Evolutionary conservation across 2,329 filamentous ascomycete species (phyloP), one percentile per base, ranked within the genome.

Genomic region (Ceratocystis eucalypticola): DNA sequence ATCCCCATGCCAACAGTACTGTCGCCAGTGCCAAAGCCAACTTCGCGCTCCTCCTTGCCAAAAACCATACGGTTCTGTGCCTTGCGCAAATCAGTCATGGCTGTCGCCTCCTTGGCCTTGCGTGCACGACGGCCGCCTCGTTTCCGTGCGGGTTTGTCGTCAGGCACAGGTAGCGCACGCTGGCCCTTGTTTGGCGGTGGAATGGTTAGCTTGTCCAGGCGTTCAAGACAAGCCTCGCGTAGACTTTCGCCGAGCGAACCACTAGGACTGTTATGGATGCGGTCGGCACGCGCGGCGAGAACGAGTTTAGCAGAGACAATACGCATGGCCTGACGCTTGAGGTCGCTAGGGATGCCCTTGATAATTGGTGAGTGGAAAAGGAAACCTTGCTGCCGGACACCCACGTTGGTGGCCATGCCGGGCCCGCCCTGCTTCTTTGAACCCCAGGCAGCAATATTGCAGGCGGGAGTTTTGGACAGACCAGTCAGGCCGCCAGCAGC

Each of bases 1-100:
- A 97, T 97, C 66, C 94, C 94, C 75, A 99, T 79, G 33, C 94
- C 94, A 68, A 87, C 86, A 0, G 92, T 96, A 66, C 84, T 84
- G 71, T 96, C 91, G 63, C 91, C 90, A 0, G 85, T 85, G 45
- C 91, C 93, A 74, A 95, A 97, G 41, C 92, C 93, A 0, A 94
- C 87, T 76, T 99, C 94, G 71, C 85, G 87, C 76, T 99, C 94
- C 75, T 97, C 93, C 74, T 96, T 94, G 67, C 92, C 92, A 73
- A 99, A 99, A 0, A 87, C 91, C 84, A 99, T 88, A 65, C 94
- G 85, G 77, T 99, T 99, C 76, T 97, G 94, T 3, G 91, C 91
- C 75, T 97, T 96, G 70, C 92, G 87, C 37, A 99, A 80, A 66
- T 99, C 94, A 0, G 94, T 99, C 91, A 96, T 96, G 68, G 94